Conservation (phyloP, 2,329 filamentous ascomycete species). For the Cordyceps javanica region DNA sequence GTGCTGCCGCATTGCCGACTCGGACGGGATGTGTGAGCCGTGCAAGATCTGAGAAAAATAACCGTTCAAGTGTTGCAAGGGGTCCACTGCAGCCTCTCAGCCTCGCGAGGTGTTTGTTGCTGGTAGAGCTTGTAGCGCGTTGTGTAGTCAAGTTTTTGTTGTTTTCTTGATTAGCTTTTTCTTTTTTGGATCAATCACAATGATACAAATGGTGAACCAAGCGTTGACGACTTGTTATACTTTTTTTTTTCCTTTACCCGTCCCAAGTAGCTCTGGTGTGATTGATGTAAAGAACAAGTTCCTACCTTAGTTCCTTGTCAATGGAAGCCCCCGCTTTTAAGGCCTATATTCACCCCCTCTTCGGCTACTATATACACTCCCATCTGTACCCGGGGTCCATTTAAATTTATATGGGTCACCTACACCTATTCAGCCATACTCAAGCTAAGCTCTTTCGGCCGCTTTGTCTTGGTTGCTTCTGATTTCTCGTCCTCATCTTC, state of each 20-base stretch:
- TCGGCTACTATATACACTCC: not conserved
- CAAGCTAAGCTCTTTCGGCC: not conserved
- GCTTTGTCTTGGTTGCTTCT: not conserved
- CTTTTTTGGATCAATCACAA: too few relatives aligned
- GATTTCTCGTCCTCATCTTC: not conserved
- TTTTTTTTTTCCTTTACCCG: too few relatives aligned
- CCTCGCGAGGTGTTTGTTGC: not conserved
- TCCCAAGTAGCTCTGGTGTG: too few relatives aligned
- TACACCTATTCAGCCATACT: not conserved
- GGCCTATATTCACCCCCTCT: not conserved
- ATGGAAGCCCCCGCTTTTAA: not conserved
- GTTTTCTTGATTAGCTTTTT: too few relatives aligned
- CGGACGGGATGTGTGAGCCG: conserved; percentile 1
- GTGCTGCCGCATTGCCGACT: conserved; percentile 5
- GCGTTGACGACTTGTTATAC: too few relatives aligned
- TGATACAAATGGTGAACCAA: too few relatives aligned
- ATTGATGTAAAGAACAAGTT: too few relatives aligned
- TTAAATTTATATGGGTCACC: not conserved
- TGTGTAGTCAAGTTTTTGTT: too few relatives aligned
- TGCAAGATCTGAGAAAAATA: not conserved
- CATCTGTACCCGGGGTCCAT: not conserved
- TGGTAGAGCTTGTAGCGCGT: too few relatives aligned
- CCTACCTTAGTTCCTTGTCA: too few relatives aligned
- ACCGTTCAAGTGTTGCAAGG: not conserved
- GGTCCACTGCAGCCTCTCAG: not conserved